Evolutionary conservation across 2,329 filamentous ascomycete species (phyloP).

Genomic region (Lasiodiplodia sp.): DNA sequence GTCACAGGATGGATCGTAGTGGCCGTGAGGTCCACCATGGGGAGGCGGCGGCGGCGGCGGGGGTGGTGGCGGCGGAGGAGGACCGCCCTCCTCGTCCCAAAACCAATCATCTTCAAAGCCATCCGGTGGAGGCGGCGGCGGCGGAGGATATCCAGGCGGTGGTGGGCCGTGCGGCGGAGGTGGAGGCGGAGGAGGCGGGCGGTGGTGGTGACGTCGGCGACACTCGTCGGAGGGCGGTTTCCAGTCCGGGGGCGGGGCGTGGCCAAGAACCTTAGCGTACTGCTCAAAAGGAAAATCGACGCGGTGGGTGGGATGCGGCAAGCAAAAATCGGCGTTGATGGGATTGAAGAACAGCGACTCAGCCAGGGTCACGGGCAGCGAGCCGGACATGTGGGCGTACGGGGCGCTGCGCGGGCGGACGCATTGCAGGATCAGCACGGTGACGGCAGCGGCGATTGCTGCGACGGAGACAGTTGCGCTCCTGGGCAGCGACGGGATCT

Average conservation of each 20-base stretch:
- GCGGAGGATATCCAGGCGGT: not conserved
- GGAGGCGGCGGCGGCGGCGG: not conserved
- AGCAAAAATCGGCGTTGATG: slow-evolving; percentile 30
- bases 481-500: slow-evolving; percentile 11
- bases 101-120: not conserved
- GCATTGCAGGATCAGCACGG: slow-evolving; percentile 40
- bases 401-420: slow-evolving; percentile 44
- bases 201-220: slow-evolving; percentile 7
- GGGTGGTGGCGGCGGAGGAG: not conserved
- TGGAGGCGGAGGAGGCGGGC: not conserved
- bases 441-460: slow-evolving; percentile 35
- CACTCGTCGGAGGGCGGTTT: slow-evolving; percentile 26
- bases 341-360: slow-evolving; percentile 30
- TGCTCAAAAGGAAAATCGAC: slow-evolving; percentile 25
- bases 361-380: slow-evolving; percentile 46
- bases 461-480: slow-evolving; percentile 15
- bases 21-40: not conserved
- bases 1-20: slow-evolving; percentile 45
- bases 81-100: not conserved
- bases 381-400: slow-evolving; percentile 47
- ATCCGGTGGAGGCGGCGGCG: not conserved
- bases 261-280: not conserved
- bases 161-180: not conserved
- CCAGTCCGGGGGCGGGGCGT: slow-evolving; percentile 19
- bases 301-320: slow-evolving; percentile 17